phyloP scores from a whole-genome alignment of 495 filamentous ascomycete species.

The Hypoxylon lienhwacheense region DNA sequence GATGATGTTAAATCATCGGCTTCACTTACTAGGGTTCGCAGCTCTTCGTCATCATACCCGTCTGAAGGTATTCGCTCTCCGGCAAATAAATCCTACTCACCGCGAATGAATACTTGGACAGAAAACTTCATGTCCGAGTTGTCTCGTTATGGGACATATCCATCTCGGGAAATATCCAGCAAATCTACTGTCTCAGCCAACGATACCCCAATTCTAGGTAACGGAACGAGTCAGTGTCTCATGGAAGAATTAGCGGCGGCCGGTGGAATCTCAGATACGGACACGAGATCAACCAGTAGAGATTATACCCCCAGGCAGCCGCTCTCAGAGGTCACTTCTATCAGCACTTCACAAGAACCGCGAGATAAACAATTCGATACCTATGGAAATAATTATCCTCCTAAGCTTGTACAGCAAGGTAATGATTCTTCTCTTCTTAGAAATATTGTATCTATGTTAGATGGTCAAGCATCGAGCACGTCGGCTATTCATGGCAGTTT shows the following conservation, averaged over 20 bases:
- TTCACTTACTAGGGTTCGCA: constrained; percentile 12
- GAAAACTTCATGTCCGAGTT: constrained; percentile 18
- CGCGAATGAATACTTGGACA: constrained; percentile 19
- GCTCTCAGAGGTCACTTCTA: constrained; percentile 14
- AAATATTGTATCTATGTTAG: constrained; percentile 1
- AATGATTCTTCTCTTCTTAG: not conserved
- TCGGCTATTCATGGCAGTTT: constrained; percentile 28
- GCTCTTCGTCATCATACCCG: constrained; percentile 36
- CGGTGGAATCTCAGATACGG: constrained; percentile 23
- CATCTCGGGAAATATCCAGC: not conserved
- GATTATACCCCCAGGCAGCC: constrained; percentile 9
- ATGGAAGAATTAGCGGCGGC: constrained; percentile 27
- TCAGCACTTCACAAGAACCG: not conserved
- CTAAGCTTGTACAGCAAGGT: not conserved
- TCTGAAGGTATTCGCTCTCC: constrained; percentile 39
- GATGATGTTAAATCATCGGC: not conserved
- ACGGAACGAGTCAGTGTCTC: constrained; percentile 16
- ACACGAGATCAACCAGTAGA: constrained; percentile 19
- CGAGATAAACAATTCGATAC: not conserved
- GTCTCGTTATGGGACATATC: constrained; percentile 16
- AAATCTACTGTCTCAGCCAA: constrained; percentile 7
- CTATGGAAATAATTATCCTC: not conserved
- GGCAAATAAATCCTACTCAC: constrained; percentile 12
- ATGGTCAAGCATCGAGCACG: constrained; percentile 19
- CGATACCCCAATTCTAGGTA: not conserved